Percentiles rank a stretch among this genome's conserved stretches.
phyloP scores from a whole-genome alignment of 805 yeast species.

The Hemisphaericaspora nanyangensis region DNA sequence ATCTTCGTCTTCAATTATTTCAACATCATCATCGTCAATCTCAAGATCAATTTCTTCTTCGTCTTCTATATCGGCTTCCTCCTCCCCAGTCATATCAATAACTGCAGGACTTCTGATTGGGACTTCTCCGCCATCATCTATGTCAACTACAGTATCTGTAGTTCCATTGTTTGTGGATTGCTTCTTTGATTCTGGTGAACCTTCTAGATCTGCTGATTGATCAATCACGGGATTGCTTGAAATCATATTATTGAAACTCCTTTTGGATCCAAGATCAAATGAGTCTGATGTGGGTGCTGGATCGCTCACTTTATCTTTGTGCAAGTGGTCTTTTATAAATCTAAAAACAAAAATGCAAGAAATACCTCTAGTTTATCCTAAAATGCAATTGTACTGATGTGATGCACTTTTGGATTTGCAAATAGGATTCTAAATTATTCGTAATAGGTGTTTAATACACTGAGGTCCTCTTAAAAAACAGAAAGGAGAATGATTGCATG shows the following conservation, averaged over 20 bases:
- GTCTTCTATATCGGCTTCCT: constrained; percentile 13
- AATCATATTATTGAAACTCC: constrained; percentile 4
- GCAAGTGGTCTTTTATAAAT: too few relatives aligned
- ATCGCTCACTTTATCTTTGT: not conserved
- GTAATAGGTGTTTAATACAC: too few relatives aligned
- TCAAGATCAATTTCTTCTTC: constrained; percentile 4
- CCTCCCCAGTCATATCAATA: constrained; percentile 14
- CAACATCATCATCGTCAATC: constrained; percentile 10
- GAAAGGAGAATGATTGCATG: too few relatives aligned
- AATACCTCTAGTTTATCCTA: too few relatives aligned
- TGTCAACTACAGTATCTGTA: constrained; percentile 1
- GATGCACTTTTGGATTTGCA: too few relatives aligned
- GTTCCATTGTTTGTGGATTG: constrained; percentile 1
- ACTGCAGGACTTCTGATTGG: constrained; percentile 1
- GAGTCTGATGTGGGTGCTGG: not conserved
- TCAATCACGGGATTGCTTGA: constrained; percentile 1
- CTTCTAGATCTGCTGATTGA: not conserved
- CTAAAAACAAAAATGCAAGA: too few relatives aligned
- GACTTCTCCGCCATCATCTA: constrained; percentile 2
- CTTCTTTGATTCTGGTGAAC: not conserved
- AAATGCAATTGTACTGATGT: too few relatives aligned
- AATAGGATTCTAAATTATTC: too few relatives aligned
- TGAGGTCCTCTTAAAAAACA: too few relatives aligned
- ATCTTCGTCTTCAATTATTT: constrained; percentile 4
- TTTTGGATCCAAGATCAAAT: constrained; percentile 1